These are phyloP conservation scores for Graphium sp. DNA, from an alignment of 2,329 filamentous ascomycete species.

Conservation along the genomic window DNA sequence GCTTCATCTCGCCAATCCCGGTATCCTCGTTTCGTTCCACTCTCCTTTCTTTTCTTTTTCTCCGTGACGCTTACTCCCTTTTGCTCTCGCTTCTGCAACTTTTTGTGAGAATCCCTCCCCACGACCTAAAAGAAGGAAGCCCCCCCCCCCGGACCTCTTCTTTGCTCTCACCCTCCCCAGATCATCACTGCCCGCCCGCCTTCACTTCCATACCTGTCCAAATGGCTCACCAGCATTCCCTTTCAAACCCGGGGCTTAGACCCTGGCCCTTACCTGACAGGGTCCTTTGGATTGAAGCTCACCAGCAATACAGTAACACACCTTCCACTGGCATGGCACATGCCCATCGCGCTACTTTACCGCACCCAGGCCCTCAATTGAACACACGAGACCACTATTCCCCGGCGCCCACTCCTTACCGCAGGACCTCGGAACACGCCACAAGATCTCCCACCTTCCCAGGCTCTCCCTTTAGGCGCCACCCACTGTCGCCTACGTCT, in stretches of 20 bases:
- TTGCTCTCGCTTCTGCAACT: slow-evolving; percentile 5
- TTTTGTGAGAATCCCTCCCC: too few relatives aligned
- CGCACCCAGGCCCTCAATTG: slow-evolving; percentile 29
- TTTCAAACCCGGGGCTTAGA: background rate
- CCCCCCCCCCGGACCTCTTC: background rate
- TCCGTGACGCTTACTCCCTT: slow-evolving; percentile 1
- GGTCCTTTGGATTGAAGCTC: too few relatives aligned
- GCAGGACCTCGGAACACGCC: slow-evolving; percentile 29
- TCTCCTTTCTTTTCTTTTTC: background rate
- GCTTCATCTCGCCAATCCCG: background rate
- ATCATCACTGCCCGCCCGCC: slow-evolving; percentile 3
- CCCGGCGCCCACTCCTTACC: slow-evolving; percentile 29
- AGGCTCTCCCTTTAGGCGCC: slow-evolving; percentile 24
- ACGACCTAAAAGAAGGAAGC: slow-evolving; percentile 4
- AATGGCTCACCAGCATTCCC: background rate
- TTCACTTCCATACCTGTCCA: background rate
- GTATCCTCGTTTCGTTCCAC: slow-evolving; percentile 1
- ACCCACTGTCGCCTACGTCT: slow-evolving; percentile 34
- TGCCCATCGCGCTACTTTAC: slow-evolving; percentile 34
- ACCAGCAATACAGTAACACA: slow-evolving; percentile 24
- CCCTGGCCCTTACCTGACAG: too few relatives aligned
- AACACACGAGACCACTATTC: slow-evolving; percentile 37
- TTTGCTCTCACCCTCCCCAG: slow-evolving; percentile 1
- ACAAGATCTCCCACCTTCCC: slow-evolving; percentile 34
- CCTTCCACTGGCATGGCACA: slow-evolving; percentile 40